These are phyloP conservation scores for Eucalyptus microcorys DNA, from an alignment of 345 rosid genomes.

Conservation along the genomic window DNA sequence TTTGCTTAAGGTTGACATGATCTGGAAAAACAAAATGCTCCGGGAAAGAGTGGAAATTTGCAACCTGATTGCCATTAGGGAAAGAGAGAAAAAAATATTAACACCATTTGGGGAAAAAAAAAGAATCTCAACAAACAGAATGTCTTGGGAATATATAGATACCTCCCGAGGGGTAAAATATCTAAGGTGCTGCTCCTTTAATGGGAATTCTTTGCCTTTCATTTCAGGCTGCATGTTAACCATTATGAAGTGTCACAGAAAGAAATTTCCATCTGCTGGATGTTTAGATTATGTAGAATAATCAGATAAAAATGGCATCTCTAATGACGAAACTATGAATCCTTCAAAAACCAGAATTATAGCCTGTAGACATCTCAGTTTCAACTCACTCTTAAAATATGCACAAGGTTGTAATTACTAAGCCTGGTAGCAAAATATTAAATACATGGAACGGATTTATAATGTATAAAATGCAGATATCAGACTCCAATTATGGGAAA, in stretches of 20 bases:
- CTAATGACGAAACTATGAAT: neutral
- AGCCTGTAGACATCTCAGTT: neutral
- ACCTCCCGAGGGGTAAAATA: conserved; percentile 95
- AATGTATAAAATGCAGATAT: neutral
- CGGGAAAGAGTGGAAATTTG: conserved; percentile 89
- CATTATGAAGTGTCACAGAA: neutral
- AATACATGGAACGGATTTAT: neutral
- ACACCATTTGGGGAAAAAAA: neutral
- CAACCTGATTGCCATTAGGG: conserved; percentile 39
- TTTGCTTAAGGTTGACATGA: conserved; percentile 61
- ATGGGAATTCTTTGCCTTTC: conserved; percentile 45
- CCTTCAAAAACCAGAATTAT: neutral
- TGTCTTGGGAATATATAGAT: neutral
- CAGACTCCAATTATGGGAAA: neutral
- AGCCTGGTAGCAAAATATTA: neutral
- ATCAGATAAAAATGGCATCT: neutral
- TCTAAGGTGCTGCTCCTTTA: conserved; percentile 70
- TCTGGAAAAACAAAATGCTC: conserved; percentile 63
- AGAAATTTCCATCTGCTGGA: neutral
- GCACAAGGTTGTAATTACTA: neutral
- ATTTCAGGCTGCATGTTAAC: conserved; percentile 34
- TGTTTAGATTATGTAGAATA: neutral
- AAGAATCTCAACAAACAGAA: neutral
- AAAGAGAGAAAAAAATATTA: neutral
- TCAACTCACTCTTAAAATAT: neutral